Conservation (phyloP, 768 basidiomycete genomes). For the Lentinula raphanica region DNA sequence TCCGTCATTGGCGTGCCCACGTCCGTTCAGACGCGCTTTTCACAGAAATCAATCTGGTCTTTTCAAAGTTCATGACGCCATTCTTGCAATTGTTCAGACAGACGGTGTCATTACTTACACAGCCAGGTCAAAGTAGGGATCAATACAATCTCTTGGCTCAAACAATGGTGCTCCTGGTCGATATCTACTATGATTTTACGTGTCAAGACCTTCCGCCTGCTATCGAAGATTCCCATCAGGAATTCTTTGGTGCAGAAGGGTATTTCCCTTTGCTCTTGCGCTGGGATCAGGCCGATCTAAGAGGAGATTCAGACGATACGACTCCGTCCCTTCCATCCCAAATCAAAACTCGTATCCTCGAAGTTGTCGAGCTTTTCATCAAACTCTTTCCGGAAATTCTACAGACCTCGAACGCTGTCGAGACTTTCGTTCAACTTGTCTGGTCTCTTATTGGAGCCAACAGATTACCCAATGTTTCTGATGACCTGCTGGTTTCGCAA, state of each 20-base stretch:
- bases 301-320: conserved; percentile 72
- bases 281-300: conserved; percentile 71
- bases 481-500: conserved; percentile 88
- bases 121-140: conserved; percentile 29
- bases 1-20: conserved; percentile 87
- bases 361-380: conserved; percentile 84
- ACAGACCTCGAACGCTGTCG: conserved; percentile 54
- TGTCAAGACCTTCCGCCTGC: conserved; percentile 93
- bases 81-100: conserved; percentile 81
- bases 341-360: conserved; percentile 85
- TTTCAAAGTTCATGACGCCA: conserved; percentile 74
- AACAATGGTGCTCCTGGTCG: conserved; percentile 70
- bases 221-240: conserved; percentile 81
- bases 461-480: conserved; percentile 60
- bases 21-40: conserved; percentile 85
- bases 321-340: conserved; percentile 83
- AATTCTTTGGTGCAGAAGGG: conserved; percentile 75
- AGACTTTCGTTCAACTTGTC: conserved; percentile 78
- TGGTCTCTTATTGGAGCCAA: conserved; percentile 82
- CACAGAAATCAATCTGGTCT: conserved; percentile 86
- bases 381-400: conserved; percentile 81
- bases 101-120: conserved; percentile 49
- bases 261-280: conserved; percentile 77
- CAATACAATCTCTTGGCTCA: conserved; percentile 57
- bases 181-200: conserved; percentile 91